Evolutionary conservation across 2,329 filamentous ascomycete species (phyloP), one percentile per base, ranked within the genome.

Genomic region (Colletotrichum lentis): DNA sequence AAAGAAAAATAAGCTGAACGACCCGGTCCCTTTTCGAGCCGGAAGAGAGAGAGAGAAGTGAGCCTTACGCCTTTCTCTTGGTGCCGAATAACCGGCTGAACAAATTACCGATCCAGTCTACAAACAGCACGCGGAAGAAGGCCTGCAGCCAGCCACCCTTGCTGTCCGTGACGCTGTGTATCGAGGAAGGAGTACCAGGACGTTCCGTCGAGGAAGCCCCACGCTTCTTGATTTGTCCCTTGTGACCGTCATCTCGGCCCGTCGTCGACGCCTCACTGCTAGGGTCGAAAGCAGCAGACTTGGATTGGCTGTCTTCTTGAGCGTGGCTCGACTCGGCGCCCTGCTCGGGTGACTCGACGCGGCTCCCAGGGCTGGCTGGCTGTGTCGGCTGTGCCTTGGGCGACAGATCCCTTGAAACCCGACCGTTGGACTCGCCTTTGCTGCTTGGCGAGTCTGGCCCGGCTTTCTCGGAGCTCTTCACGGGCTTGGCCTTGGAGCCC

Each of bases 101-200:
- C 4, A 81, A 69, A 14, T 77, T 75, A 3, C 80, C 78, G 16
- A 82, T 73, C 76, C 77, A 79, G 57, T 80, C 79, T 50, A 80
- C 77, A 68, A 82, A 78, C 1, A 81, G 57, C 3, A 78, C 67
- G 39, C 71, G 74, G 55, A 81, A 71, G 61, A 81, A 77, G 11
- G 74, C 71, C 37, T 70, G 70, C 22, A 82, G 70, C 80, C 79
- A 79, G 53, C 71, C 69, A 16, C 69, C 69, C 57, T 74, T 72
- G 55, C 59, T 69, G 8, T 63, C 71, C 14, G 73, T 64, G 11
- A 73, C 63, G 12, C 70, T 70, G 61, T 73, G 70, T 24, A 70
- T 67, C 8, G 74, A 73, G 35, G 64, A 66, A 6, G 72, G 70
- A 6, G 74, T 72, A 16, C 53, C 62, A 8, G 71, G 50, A 41